A percentile compares a stretch with the other conserved stretches of the same genome.
phyloP scores from a whole-genome alignment of 2,329 filamentous ascomycete genomes.

The Fonsecaea pedrosoi region DNA sequence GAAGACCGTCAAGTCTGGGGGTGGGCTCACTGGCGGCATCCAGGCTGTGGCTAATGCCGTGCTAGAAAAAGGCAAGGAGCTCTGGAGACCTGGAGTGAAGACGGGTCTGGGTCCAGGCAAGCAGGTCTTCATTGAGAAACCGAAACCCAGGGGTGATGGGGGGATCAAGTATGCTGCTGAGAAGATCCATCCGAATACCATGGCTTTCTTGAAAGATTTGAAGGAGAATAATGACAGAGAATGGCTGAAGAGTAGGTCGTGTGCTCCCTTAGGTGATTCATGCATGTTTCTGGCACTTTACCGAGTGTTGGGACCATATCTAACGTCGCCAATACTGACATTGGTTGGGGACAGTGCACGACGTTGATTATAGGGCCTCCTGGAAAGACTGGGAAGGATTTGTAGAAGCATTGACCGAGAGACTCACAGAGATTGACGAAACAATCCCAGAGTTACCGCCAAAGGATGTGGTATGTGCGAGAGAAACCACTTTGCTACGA shows the following conservation, averaged over 20 bases:
- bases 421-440: conserved; percentile 73
- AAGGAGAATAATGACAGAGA: conserved; percentile 66
- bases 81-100: conserved; percentile 64
- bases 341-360: conserved; percentile 65
- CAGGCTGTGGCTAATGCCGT: conserved; percentile 39
- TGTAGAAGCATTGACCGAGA: conserved; percentile 73
- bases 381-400: conserved; percentile 84
- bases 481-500: conserved; percentile 3
- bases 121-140: conserved; percentile 67
- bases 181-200: conserved; percentile 68
- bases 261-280: not conserved
- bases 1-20: conserved; percentile 18
- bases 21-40: conserved; percentile 34
- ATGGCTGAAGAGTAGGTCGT: conserved; percentile 66
- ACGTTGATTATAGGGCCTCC: conserved; percentile 77
- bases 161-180: conserved; percentile 63
- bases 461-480: conserved; percentile 73
- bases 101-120: conserved; percentile 64
- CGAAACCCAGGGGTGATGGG: conserved; percentile 66
- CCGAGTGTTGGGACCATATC: not conserved
- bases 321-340: not conserved
- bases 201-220: conserved; percentile 66
- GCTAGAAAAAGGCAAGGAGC: conserved; percentile 52
- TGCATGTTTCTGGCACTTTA: not conserved
- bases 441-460: conserved; percentile 85